Percentiles rank a stretch among this genome's conserved stretches.
Conservation (phyloP, 2,329 filamentous ascomycete species). For the Raffaelea deltoideospora region DNA sequence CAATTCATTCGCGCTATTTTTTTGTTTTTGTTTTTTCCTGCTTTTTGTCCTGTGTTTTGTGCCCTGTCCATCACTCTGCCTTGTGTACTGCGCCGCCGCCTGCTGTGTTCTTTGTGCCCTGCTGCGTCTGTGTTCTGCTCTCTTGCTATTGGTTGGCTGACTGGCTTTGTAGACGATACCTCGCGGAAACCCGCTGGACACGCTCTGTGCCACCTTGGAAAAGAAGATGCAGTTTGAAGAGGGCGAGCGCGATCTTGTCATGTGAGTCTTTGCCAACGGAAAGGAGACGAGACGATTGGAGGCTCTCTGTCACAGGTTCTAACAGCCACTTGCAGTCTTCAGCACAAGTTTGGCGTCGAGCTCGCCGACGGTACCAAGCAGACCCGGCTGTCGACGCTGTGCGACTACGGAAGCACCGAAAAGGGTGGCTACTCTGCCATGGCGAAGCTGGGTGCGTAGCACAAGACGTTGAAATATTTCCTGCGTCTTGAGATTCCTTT, state of each 20-base stretch:
- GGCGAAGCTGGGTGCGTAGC: constrained; percentile 60
- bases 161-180: constrained; percentile 60
- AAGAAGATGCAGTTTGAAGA: constrained; percentile 80
- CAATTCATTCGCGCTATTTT: constrained; percentile 12
- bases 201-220: constrained; percentile 78
- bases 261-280: constrained; percentile 21
- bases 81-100: no score
- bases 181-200: constrained; percentile 69
- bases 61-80: background rate
- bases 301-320: background rate
- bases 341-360: constrained; percentile 76
- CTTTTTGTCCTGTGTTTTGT: background rate
- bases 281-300: background rate
- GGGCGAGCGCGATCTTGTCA: constrained; percentile 71
- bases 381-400: constrained; percentile 65
- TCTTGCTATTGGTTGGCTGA: background rate
- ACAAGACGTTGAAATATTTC: no score
- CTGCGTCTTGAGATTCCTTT: no score
- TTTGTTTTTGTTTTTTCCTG: background rate
- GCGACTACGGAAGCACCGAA: constrained; percentile 59
- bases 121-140: background rate
- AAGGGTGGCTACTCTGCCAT: constrained; percentile 67
- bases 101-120: no score
- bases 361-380: constrained; percentile 63
- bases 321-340: no score